Percentiles rank a stretch among this genome's conserved stretches.
These are phyloP conservation scores for Fraxinus pennsylvanica DNA, from an alignment of 257 asterid genomes.

Conservation along the genomic window DNA sequence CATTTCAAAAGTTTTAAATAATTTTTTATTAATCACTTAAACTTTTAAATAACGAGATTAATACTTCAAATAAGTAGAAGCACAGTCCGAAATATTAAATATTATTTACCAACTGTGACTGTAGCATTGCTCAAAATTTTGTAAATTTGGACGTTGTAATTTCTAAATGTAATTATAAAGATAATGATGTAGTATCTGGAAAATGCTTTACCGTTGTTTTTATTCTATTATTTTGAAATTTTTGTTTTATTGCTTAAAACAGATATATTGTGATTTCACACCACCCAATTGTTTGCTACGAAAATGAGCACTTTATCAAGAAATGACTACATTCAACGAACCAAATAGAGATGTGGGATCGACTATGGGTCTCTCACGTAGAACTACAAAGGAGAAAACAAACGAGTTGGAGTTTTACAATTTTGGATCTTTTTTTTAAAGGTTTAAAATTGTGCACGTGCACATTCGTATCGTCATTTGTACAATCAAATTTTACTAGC, in stretches of 20 bases:
- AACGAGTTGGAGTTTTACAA: neutral
- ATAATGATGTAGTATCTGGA: neutral
- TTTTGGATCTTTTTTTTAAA: neutral
- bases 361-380: neutral
- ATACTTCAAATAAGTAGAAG: no score
- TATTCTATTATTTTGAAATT: neutral
- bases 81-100: no score
- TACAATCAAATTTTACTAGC: no score
- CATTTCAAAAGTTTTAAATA: no score
- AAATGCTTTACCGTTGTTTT: neutral
- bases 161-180: neutral
- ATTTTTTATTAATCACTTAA: no score
- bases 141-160: neutral
- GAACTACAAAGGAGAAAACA: no score
- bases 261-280: neutral
- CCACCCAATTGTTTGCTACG: neutral
- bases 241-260: neutral
- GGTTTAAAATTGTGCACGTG: neutral
- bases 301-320: neutral
- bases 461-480: neutral
- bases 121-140: neutral
- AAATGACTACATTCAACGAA: neutral
- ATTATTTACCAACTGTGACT: neutral
- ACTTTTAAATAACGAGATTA: no score
- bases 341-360: neutral